phyloP scores from a whole-genome alignment of 2,329 filamentous ascomycete genomes.

The Penicillium sp. region DNA sequence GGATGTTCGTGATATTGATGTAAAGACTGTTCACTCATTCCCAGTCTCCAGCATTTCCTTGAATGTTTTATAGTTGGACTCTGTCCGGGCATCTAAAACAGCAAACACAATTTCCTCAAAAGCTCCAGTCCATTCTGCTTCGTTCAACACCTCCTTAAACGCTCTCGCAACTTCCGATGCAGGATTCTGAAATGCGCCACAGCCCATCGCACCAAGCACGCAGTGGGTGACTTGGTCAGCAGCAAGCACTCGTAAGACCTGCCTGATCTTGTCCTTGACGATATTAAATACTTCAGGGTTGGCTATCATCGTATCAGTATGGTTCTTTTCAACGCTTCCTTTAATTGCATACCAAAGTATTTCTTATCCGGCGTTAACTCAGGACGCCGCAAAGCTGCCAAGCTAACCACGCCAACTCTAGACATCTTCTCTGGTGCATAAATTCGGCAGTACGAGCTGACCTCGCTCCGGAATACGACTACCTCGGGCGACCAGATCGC shows the following conservation, averaged over 20 bases:
- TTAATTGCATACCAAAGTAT: constrained; percentile 10
- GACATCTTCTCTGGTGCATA: constrained; percentile 31
- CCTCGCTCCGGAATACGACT: constrained; percentile 47
- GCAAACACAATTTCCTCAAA: constrained; percentile 59
- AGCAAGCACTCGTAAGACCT: constrained; percentile 51
- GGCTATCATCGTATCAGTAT: constrained; percentile 2
- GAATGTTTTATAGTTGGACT: constrained; percentile 15
- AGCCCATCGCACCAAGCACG: constrained; percentile 59
- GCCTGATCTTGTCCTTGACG: constrained; percentile 54
- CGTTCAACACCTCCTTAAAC: constrained; percentile 53
- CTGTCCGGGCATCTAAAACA: constrained; percentile 41
- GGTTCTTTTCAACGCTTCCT: too few species aligned
- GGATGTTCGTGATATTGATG: too few species aligned
- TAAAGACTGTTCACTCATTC: too few species aligned
- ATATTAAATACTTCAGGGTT: constrained; percentile 39
- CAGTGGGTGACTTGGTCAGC: constrained; percentile 27
- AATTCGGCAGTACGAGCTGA: constrained; percentile 5
- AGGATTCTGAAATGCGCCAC: constrained; percentile 58
- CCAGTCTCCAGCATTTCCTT: constrained; percentile 2
- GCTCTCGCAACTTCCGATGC: constrained; percentile 51
- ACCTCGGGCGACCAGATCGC: constrained; percentile 52
- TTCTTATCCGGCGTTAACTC: constrained; percentile 8
- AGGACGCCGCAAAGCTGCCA: constrained; percentile 48
- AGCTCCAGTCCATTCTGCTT: constrained; percentile 54
- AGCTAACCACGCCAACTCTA: constrained; percentile 50